Evolutionary conservation across 805 yeast species (phyloP), one percentile per base, ranked within the genome.

Genomic region (Candida parachauliodes): DNA sequence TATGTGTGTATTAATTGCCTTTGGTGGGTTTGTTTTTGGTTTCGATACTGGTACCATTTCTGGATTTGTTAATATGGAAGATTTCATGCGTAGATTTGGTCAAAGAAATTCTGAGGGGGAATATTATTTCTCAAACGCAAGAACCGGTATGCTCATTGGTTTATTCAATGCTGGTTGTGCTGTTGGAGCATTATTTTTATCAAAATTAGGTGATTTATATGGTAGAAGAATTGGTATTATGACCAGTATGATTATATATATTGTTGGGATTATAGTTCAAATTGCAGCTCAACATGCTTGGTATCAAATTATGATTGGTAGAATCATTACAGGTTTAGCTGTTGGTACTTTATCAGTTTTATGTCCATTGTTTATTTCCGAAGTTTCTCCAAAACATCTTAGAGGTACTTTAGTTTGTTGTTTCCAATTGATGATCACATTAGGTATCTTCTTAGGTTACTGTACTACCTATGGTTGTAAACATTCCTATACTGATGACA

Each of bases 1-100:
- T 16, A 59, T 62, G 45, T 79, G 86, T 58, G 48, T 68, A 9
- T 52, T 76, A 36, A 76, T 81, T 42, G 83, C 87, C 21, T 82
- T 82, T 45, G 88, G 87, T 65, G 88, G 88, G 31, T 81, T 77
- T 54, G 79, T 81, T 26, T 82, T 80, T 53, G 88, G 88, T 44
- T 81, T 80, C 73, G 88, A 81, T 67, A 81, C 86, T 38, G 88
- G 87, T 66, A 80, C 88, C 47, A 76, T 81, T 57, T 79, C 84
- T 28, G 87, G 87, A 48, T 77, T 81, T 52, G 76, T 79, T 38
- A 76, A 76, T 55, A 76, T 80, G 79, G 48, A 64, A 8, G 77
- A 78, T 45, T 81, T 74, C 57, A 52, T 57, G 34, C 38, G 43
- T 20, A 64, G 80, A 51, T 79, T 80, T 45, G 86, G 84, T 54